Evolutionary conservation across 208 protist genomes (phyloP).

Genomic region (Crithidia bombi): DNA sequence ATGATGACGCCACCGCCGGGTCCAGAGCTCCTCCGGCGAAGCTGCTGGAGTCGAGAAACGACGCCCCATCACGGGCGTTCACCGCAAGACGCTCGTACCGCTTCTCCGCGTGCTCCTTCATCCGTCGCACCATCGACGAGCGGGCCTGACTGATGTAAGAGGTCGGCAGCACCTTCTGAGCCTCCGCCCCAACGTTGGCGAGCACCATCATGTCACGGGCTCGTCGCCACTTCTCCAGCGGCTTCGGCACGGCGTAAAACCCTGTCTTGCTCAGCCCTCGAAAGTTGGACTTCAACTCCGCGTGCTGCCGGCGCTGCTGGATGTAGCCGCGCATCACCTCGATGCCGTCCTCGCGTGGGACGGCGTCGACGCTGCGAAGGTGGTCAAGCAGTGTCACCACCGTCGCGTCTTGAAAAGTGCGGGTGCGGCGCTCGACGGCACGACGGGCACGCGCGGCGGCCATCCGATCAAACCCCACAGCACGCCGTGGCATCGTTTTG

Average conservation of each 20-base stretch:
- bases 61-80: slow-evolving; percentile 24
- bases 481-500: slow-evolving; percentile 16
- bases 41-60: slow-evolving; percentile 34
- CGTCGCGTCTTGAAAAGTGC: slow-evolving; percentile 30
- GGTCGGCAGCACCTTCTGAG: slow-evolving; percentile 50
- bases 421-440: slow-evolving; percentile 31
- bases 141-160: slow-evolving; percentile 60
- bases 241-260: slow-evolving; percentile 40
- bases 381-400: slow-evolving; percentile 29
- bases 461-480: slow-evolving; percentile 23
- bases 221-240: slow-evolving; percentile 70
- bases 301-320: slow-evolving; percentile 58
- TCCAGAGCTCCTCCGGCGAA: slow-evolving; percentile 3
- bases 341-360: slow-evolving; percentile 43
- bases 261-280: slow-evolving; percentile 74
- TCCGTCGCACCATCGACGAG: slow-evolving; percentile 39
- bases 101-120: slow-evolving; percentile 59
- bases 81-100: slow-evolving; percentile 29
- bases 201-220: slow-evolving; percentile 75
- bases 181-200: slow-evolving; percentile 44
- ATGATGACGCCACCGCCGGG: background rate
- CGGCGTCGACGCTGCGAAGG: slow-evolving; percentile 30
- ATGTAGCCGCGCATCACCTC: slow-evolving; percentile 48
- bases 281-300: slow-evolving; percentile 44
- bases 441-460: slow-evolving; percentile 15